phyloP scores from a whole-genome alignment of 495 filamentous ascomycete species.

The Aspergillus nanangensis region DNA sequence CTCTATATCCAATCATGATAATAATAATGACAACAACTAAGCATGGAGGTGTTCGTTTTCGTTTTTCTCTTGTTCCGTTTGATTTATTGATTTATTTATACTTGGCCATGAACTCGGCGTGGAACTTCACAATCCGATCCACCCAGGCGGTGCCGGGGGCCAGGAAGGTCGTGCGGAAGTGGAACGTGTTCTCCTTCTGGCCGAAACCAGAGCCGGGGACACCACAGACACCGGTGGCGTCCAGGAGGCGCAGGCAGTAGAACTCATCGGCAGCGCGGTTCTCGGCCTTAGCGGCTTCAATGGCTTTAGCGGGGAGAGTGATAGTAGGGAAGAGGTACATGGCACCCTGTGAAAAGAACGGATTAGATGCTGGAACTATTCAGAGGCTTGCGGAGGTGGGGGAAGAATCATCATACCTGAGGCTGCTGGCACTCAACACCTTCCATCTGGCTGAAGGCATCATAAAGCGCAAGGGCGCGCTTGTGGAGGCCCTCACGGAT shows the following conservation, averaged over 20 bases:
- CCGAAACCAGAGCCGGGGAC: conserved; percentile 92
- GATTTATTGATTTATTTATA: conserved; percentile 41
- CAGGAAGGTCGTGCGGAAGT: conserved; percentile 96
- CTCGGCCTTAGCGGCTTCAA: conserved; percentile 68
- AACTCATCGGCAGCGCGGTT: conserved; percentile 81
- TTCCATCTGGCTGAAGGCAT: conserved; percentile 91
- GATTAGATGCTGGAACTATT: too few relatives aligned
- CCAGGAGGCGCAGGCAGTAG: conserved; percentile 84
- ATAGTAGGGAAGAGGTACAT: conserved; percentile 99
- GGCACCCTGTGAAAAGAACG: conserved; percentile 53
- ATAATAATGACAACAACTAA: too few relatives aligned
- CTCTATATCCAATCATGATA: background rate
- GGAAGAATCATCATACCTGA: conserved; percentile 35
- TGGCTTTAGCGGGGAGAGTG: conserved; percentile 66
- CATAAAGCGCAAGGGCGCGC: conserved; percentile 78
- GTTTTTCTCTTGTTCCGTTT: background rate
- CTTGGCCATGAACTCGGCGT: conserved; percentile 86
- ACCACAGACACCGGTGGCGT: conserved; percentile 93
- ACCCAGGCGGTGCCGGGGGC: conserved; percentile 96
- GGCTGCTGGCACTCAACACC: conserved; percentile 86
- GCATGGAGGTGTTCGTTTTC: background rate
- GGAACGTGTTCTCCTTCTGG: conserved; percentile 83
- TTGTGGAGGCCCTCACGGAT: conserved; percentile 71
- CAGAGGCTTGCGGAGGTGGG: background rate
- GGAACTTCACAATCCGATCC: conserved; percentile 81